Base-by-base conservation (phyloP, 306 rosid species). In the Lotus japonicus region DNA sequence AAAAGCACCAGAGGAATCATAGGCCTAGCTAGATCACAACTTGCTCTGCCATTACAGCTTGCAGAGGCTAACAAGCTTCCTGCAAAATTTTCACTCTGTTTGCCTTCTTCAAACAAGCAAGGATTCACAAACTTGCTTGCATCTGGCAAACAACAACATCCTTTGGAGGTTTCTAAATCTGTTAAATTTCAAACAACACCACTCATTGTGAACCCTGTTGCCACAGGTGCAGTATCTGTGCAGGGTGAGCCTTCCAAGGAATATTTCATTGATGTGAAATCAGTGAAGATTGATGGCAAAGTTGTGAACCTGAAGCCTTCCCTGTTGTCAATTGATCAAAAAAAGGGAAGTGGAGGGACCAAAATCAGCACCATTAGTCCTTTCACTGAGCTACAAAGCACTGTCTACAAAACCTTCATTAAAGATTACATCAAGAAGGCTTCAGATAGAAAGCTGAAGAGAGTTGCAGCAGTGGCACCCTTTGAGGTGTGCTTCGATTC, bases 401-500 rank as follows among this genome's bases (percentile, higher is more conserved):
- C 46, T 2, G 66, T 77, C 0, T 84, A 70, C 59, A 77, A 66
- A 13, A 54, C 81, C 5, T 79, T 77, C 18, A 16, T 84, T 17
- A 8, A 44, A 0, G 79, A 66, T 6, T 84, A 77, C 4, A 17
- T 70, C 15, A 80, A 77, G 12, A 71, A 64, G 58, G 81, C 84
- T 36, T 36, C 48, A 0, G 60, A 56, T 6, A 80, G 75, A 9
- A 83, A 52, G 33, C 38, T 73, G n/a, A 77, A 72, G 52, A 73
- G 79, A 41, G 83, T 73, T 17, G 42, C 66, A 7, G 57, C 80
- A 11, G 84, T 73, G 69, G 26, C 64, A 21, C 80, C 80, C 51
- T 80, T 77, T 31, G 78, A 61, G 67, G 80, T 83, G 1, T 83
- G 87, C 52, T 83, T 39, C 9, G 81, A 78, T 11, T 38, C 54